Evolutionary conservation across 2,329 filamentous ascomycete genomes (phyloP).

Genomic region (Phialemonium atrogriseum): DNA sequence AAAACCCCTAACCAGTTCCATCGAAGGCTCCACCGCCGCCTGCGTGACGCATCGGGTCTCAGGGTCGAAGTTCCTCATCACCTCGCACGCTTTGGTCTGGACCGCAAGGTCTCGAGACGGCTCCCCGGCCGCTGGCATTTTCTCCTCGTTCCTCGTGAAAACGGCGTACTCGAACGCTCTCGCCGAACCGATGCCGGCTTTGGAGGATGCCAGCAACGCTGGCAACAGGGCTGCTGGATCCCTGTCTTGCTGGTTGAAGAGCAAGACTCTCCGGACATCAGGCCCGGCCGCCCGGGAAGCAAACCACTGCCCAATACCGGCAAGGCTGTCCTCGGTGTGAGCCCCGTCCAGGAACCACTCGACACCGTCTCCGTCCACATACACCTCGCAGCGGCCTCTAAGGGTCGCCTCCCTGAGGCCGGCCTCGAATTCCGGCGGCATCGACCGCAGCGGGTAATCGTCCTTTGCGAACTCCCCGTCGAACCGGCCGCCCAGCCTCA

Average conservation of each 20-base stretch:
- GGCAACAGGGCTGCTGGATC: constrained; percentile 60
- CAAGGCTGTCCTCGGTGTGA: constrained; percentile 78
- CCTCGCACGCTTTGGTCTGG: not conserved
- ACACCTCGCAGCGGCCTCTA: constrained; percentile 69
- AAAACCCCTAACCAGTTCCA: constrained; percentile 28
- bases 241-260: constrained; percentile 91
- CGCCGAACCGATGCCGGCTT: constrained; percentile 24
- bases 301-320: constrained; percentile 72
- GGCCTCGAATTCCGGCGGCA: constrained; percentile 48
- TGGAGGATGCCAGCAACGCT: constrained; percentile 51
- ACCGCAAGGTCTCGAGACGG: constrained; percentile 40
- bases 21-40: constrained; percentile 39
- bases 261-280: constrained; percentile 39
- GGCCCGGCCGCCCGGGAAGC: constrained; percentile 27
- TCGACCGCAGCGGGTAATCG: constrained; percentile 11
- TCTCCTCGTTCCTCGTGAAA: constrained; percentile 66
- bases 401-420: constrained; percentile 62
- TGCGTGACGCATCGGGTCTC: constrained; percentile 45
- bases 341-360: constrained; percentile 82
- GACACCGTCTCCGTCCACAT: constrained; percentile 40
- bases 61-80: constrained; percentile 32
- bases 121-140: constrained; percentile 32
- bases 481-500: constrained; percentile 14
- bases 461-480: constrained; percentile 12
- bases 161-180: constrained; percentile 60